Evolutionary conservation across 805 yeast genomes (phyloP).

Genomic region (Myxozyma mucilagina): DNA sequence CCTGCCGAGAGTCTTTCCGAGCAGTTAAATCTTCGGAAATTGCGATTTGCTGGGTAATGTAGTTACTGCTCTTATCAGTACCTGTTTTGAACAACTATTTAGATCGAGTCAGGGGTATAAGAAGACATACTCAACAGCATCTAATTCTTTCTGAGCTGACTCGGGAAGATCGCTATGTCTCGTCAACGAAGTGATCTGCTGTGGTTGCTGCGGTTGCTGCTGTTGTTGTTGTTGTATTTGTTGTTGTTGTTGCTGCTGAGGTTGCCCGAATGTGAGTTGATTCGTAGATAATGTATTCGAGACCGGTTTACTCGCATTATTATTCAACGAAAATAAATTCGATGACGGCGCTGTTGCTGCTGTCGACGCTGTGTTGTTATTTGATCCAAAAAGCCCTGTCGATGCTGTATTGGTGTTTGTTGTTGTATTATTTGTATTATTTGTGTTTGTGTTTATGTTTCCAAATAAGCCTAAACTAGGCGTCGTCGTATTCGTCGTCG

Average conservation of each 20-base stretch:
- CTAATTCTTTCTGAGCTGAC: conserved; percentile 53
- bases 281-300: not conserved
- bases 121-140: conserved; percentile 47
- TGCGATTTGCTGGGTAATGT: conserved; percentile 54
- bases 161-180: conserved; percentile 61
- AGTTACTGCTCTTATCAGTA: conserved; percentile 35
- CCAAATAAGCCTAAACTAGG: not conserved
- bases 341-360: not conserved
- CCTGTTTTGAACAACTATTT: not conserved
- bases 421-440: not conserved
- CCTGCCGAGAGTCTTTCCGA: conserved; percentile 46
- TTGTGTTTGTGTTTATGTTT: not conserved
- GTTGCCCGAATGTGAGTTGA: not conserved
- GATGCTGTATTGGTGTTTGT: not conserved
- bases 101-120: not conserved
- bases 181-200: conserved; percentile 53
- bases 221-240: conserved; percentile 1
- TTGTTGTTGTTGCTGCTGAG: conserved; percentile 1
- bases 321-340: too few relatives aligned
- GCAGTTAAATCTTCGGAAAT: conserved; percentile 53
- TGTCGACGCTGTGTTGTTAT: not conserved
- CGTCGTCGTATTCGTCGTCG: not conserved
- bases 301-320: not conserved
- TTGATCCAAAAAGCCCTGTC: not conserved
- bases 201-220: conserved; percentile 2